phyloP scores from a whole-genome alignment of 495 filamentous ascomycete genomes.

The Penicillium cosmopolitanum region DNA sequence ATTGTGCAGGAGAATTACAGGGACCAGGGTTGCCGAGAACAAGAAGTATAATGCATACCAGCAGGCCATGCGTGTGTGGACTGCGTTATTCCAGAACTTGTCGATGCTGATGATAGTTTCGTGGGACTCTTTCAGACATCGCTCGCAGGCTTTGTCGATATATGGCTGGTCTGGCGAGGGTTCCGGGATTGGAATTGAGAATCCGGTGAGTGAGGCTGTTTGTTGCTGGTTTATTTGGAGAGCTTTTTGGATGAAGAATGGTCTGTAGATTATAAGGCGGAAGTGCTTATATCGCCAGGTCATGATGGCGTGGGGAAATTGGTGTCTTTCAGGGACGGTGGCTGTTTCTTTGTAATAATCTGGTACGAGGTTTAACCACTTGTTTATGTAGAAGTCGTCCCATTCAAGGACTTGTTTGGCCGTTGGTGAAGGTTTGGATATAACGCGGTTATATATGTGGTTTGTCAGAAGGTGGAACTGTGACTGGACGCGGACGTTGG shows the following conservation, averaged over 20 bases:
- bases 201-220: neutral
- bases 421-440: slow-evolving; percentile 7
- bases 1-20: slow-evolving; percentile 5
- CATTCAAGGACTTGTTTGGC: slow-evolving; percentile 11
- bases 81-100: neutral
- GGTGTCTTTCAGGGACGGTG: neutral
- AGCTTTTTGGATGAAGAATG: slow-evolving; percentile 9
- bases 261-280: slow-evolving; percentile 11
- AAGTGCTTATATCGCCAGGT: slow-evolving; percentile 15
- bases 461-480: slow-evolving; percentile 12
- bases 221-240: neutral
- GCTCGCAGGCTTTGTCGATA: slow-evolving; percentile 6
- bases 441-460: slow-evolving; percentile 12
- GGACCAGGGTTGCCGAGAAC: slow-evolving; percentile 10
- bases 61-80: slow-evolving; percentile 10
- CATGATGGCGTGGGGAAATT: slow-evolving; percentile 8
- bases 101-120: slow-evolving; percentile 8
- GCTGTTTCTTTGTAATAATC: slow-evolving; percentile 10
- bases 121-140: slow-evolving; percentile 7
- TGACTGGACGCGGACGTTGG: slow-evolving; percentile 9
- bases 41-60: slow-evolving; percentile 13
- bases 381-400: slow-evolving; percentile 8
- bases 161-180: neutral
- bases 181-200: neutral
- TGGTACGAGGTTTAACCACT: slow-evolving; percentile 6